Conservation (phyloP, 2,329 filamentous ascomycete genomes). For the Pseudogymnoascus sp. region DNA sequence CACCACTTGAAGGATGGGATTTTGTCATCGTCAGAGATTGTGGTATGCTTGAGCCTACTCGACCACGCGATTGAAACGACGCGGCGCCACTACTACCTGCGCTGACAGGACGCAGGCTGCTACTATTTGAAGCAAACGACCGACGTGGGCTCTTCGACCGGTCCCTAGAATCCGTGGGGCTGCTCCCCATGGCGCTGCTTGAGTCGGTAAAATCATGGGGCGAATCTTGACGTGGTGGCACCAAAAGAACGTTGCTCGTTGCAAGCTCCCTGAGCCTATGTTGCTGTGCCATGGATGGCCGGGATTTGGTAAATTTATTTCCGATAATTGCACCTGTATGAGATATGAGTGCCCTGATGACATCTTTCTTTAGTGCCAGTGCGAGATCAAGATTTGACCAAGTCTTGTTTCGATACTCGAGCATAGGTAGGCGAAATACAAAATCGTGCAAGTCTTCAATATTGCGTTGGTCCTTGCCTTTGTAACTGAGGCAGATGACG, state of each 20-base stretch:
- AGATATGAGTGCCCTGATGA: constrained; percentile 87
- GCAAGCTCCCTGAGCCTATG: constrained; percentile 74
- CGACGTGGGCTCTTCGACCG: constrained; percentile 25
- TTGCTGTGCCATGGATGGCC: constrained; percentile 72
- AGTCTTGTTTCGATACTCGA: constrained; percentile 97
- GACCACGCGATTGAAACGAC: not conserved
- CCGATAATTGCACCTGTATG: constrained; percentile 94
- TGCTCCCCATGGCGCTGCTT: constrained; percentile 22
- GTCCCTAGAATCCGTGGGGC: constrained; percentile 21
- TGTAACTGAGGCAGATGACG: constrained; percentile 91
- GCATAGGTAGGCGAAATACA: constrained; percentile 86
- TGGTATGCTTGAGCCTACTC: not conserved
- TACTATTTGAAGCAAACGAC: constrained; percentile 25
- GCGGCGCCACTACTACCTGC: constrained; percentile 22
- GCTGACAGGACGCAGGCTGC: constrained; percentile 21
- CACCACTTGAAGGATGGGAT: not conserved
- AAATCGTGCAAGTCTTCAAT: constrained; percentile 96
- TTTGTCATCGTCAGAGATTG: not conserved
- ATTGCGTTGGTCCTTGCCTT: constrained; percentile 91
- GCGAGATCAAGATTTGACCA: constrained; percentile 97
- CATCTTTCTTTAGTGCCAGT: constrained; percentile 84
- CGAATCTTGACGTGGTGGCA: constrained; percentile 24
- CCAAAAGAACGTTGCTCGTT: constrained; percentile 44
- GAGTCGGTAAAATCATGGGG: constrained; percentile 28
- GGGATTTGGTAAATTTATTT: constrained; percentile 90